These are phyloP conservation scores for Boletus sp. DNA, from an alignment of 768 basidiomycete species.

Conservation along the genomic window DNA sequence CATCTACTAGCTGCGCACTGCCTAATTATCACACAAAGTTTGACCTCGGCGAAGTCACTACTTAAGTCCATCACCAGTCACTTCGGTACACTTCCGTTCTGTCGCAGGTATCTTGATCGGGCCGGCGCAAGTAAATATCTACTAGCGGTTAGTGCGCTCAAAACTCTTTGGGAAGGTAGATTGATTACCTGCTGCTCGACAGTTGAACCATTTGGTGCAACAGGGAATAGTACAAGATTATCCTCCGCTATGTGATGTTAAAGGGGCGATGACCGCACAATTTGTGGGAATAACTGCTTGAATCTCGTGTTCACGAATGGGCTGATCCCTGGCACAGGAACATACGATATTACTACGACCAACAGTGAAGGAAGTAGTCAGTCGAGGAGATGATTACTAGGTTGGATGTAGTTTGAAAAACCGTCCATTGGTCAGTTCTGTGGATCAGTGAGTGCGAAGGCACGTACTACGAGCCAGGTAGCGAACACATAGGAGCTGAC, in stretches of 20 bases:
- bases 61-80: conserved; percentile 85
- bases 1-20: background rate
- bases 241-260: conserved; percentile 84
- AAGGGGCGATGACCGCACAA: conserved; percentile 92
- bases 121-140: conserved; percentile 91
- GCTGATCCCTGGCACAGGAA: conserved; percentile 47
- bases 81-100: conserved; percentile 95
- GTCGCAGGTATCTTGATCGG: conserved; percentile 91
- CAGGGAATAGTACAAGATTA: conserved; percentile 90
- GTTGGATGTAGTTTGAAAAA: conserved; percentile 12
- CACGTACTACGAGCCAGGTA: background rate
- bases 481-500: background rate
- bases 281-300: conserved; percentile 49
- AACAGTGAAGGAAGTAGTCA: conserved; percentile 81
- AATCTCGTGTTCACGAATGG: background rate
- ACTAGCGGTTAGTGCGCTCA: conserved; percentile 59
- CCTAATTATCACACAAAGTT: conserved; percentile 39
- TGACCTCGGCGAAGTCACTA: conserved; percentile 81
- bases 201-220: conserved; percentile 87
- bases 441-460: conserved; percentile 4
- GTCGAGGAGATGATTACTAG: conserved; percentile 79
- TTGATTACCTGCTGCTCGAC: background rate
- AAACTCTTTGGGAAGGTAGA: background rate
- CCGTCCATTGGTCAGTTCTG: background rate
- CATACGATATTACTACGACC: conserved; percentile 84